Evolutionary conservation across 805 yeast genomes (phyloP), one percentile per base, ranked within the genome.

Genomic region (Wickerhamomyces rabaulensis): DNA sequence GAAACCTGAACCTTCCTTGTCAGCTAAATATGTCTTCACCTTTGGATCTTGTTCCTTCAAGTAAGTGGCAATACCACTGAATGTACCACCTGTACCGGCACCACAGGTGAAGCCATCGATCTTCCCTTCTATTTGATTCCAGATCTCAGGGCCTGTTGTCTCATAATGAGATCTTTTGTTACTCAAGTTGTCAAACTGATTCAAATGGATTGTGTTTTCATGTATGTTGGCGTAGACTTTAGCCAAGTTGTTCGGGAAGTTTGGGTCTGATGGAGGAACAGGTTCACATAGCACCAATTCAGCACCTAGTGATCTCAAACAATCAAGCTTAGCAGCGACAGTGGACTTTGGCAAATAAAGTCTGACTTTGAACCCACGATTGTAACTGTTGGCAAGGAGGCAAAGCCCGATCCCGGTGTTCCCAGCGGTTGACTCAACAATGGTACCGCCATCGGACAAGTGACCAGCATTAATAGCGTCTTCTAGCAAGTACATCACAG

Each of bases 31-130:
- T 2, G 81, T 70, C 40, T 64, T 66, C 1, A 80, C 56, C 0
- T 57, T 39, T 0, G 73, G 63, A 35, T 67, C 53, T 37, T 64
- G 54, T 54, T 75, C 80, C 56, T 78, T 84, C 53, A 87, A 71
- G 61, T 68, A 87, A 47, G 69, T 67, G 3, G 89, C 74, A 38
- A 83, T 82, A 39, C 95, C 95, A 19, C 84, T 67, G 39, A 87
- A 82, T 5, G 95, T 87, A 51, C 95, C 95, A 41, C 86, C 95
- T 0, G 95, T 87, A 3, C 95, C 95, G 6, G 90, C 82, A 0
- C 92, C 91, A 5, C 82, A 73, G 20, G 86, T 75, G 60, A 87
- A 86, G 40, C 72, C 80, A 60, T 83, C 87, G 4, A 87, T 52
- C 5, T 64, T 51, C 6, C 76, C 75, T 1, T 51, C 45, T 63